These are phyloP conservation scores for Euphorbia lathyris DNA, from an alignment of 345 rosid genomes.

Conservation along the genomic window DNA sequence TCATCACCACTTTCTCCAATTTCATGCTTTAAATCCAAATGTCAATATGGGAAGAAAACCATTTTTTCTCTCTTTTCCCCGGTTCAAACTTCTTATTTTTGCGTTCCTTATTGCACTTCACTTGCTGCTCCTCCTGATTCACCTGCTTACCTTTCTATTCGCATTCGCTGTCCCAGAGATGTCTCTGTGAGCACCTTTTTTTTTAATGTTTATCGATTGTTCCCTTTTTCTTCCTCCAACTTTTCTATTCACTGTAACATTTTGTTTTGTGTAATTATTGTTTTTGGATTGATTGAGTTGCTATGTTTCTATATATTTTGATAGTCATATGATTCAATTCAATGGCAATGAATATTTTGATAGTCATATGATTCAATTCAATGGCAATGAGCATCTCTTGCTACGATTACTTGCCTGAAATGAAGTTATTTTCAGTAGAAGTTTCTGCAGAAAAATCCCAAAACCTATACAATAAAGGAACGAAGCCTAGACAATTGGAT, in stretches of 20 bases:
- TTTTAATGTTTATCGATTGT: not conserved
- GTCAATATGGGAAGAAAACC: constrained; percentile 12
- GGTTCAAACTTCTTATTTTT: constrained; percentile 19
- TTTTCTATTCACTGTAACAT: not conserved
- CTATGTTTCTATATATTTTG: no score
- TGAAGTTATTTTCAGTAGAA: not conserved
- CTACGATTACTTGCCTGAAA: not conserved
- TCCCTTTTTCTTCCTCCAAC: not conserved
- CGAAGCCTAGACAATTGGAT: no score
- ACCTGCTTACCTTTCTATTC: constrained; percentile 59
- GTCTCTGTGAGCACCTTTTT: constrained; percentile 38
- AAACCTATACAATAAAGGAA: not conserved
- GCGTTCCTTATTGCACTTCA: constrained; percentile 11
- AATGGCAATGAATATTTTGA: no score
- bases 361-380: no score
- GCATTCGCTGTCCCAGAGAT: constrained; percentile 53
- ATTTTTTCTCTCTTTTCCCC: constrained; percentile 13
- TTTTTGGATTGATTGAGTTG: not conserved
- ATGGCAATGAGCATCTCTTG: not conserved
- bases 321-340: no score
- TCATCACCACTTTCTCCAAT: constrained; percentile 13
- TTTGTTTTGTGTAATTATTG: not conserved
- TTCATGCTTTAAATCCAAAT: constrained; percentile 9
- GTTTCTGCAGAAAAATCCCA: not conserved
- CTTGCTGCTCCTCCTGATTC: constrained; percentile 1